These are phyloP conservation scores for Mesotaenium endlicherianum DNA, from an alignment of 139 green algal species.

Conservation along the genomic window DNA sequence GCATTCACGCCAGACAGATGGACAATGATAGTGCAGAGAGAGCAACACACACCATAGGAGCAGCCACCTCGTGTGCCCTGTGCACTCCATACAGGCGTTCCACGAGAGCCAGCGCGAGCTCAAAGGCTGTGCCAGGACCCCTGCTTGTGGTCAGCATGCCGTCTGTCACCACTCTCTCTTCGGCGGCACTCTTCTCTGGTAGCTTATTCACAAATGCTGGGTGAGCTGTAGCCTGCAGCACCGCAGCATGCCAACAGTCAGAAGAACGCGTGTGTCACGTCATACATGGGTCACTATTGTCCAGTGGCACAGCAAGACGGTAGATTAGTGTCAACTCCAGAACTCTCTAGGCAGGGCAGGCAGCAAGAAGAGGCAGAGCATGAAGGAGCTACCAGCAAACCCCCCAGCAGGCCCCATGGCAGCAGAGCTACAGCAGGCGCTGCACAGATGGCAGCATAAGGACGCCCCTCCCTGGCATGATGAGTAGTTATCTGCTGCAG, in stretches of 20 bases:
- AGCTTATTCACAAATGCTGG: constrained; percentile 74
- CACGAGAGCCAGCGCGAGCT: constrained; percentile 91
- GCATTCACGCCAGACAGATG: too few relatives aligned
- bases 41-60: constrained; percentile 79
- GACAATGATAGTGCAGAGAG: too few relatives aligned
- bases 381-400: constrained; percentile 37
- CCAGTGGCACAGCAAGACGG: too few relatives aligned
- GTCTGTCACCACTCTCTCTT: constrained; percentile 83
- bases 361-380: not conserved
- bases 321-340: too few relatives aligned
- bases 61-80: constrained; percentile 79
- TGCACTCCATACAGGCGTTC: constrained; percentile 82
- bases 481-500: constrained; percentile 48
- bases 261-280: too few relatives aligned
- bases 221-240: constrained; percentile 80
- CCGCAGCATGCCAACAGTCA: too few relatives aligned
- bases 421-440: constrained; percentile 86
- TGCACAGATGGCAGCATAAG: constrained; percentile 90
- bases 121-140: constrained; percentile 88
- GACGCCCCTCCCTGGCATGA: constrained; percentile 59
- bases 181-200: constrained; percentile 56
- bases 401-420: constrained; percentile 69
- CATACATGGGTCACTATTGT: too few relatives aligned
- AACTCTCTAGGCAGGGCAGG: not conserved
- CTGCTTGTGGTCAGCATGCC: constrained; percentile 78